These are phyloP conservation scores for Polytrichum formosum DNA, from an alignment of 225 moss, liverwort and hornwort species.

Conservation along the genomic window DNA sequence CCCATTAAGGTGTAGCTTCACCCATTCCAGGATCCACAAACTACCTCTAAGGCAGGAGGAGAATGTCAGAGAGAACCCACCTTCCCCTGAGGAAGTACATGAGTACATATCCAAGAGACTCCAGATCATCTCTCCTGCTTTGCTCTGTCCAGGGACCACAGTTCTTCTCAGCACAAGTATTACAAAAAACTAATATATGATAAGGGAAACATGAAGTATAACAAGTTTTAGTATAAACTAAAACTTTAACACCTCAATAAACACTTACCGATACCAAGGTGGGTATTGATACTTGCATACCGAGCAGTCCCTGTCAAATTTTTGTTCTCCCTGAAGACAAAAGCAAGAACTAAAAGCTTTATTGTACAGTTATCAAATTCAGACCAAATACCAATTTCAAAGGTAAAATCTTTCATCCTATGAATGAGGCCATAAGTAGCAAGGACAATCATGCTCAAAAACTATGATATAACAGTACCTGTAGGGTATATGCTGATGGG, in stretches of 20 bases:
- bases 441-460: background rate
- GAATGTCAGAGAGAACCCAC: conserved; percentile 33
- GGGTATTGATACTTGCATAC: conserved; percentile 93
- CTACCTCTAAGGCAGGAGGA: background rate
- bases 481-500: conserved; percentile 88
- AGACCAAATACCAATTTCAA: too few relatives aligned
- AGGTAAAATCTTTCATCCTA: too few relatives aligned
- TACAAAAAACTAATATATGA: background rate
- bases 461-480: conserved; percentile 31
- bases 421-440: too few relatives aligned
- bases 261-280: conserved; percentile 85
- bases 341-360: background rate
- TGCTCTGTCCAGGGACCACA: conserved; percentile 51
- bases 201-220: background rate
- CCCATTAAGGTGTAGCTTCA: too few relatives aligned
- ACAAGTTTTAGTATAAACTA: too few relatives aligned
- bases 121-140: conserved; percentile 96
- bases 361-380: too few relatives aligned
- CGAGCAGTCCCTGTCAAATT: conserved; percentile 82
- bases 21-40: too few relatives aligned
- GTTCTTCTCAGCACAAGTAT: too few relatives aligned
- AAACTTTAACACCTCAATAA: background rate
- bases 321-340: conserved; percentile 78
- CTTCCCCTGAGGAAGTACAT: conserved; percentile 96
- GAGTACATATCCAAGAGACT: conserved; percentile 90